Conservation (phyloP, 2,329 filamentous ascomycete species). For the Clonostachys rosea region DNA sequence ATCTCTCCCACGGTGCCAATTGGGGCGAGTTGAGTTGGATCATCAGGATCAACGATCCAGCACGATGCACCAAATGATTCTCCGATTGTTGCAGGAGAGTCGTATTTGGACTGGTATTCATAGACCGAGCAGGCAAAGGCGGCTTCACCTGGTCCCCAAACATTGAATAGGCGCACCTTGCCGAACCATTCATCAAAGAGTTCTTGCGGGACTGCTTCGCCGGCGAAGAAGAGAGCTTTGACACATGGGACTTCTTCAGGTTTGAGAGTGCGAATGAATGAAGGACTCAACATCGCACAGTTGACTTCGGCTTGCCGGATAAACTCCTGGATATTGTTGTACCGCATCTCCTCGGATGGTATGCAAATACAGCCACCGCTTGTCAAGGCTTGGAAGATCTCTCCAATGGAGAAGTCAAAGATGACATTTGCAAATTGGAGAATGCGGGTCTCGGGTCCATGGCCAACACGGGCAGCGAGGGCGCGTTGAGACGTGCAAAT, state of each 20-base stretch:
- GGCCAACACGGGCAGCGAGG: too few relatives aligned
- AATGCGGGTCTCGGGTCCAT: conserved; percentile 35
- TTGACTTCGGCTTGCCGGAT: conserved; percentile 5
- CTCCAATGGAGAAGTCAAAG: conserved; percentile 39
- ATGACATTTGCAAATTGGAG: conserved; percentile 45
- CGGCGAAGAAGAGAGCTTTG: conserved; percentile 7
- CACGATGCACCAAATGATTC: conserved; percentile 1
- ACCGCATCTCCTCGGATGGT: conserved; percentile 9
- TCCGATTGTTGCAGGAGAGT: not conserved
- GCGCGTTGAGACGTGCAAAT: conserved; percentile 32
- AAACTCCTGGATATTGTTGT: conserved; percentile 3
- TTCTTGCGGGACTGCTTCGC: conserved; percentile 22
- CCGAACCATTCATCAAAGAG: conserved; percentile 1
- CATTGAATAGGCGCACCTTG: conserved; percentile 20
- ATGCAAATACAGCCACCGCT: conserved; percentile 12
- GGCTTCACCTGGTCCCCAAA: conserved; percentile 34
- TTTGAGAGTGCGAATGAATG: conserved; percentile 2
- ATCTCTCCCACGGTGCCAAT: conserved; percentile 1
- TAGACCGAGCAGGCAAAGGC: conserved; percentile 14
- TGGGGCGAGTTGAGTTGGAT: conserved; percentile 4
- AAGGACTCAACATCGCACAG: not conserved
- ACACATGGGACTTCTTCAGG: conserved; percentile 2
- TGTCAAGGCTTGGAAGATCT: conserved; percentile 12
- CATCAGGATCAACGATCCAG: conserved; percentile 10
- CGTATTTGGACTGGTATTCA: not conserved